Percentiles rank a stretch among this genome's conserved stretches.
phyloP scores from a whole-genome alignment of 768 basidiomycete genomes.

The Tylopilus subfusipes region DNA sequence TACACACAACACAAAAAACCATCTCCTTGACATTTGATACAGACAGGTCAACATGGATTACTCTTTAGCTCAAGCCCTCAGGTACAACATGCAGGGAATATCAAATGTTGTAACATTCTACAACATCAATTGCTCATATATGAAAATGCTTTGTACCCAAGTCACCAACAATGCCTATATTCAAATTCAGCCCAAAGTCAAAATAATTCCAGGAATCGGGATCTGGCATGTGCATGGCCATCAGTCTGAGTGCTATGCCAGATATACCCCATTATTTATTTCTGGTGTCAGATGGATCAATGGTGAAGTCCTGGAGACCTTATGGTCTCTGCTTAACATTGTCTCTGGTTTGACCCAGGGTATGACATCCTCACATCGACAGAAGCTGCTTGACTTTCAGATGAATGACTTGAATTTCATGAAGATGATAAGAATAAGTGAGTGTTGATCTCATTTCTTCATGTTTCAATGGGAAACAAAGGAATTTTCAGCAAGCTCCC shows the following conservation, averaged over 20 bases:
- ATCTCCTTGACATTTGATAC: no score
- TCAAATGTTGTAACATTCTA: background rate
- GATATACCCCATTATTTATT: background rate
- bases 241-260: slow-evolving; percentile 18
- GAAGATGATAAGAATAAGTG: slow-evolving; percentile 2
- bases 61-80: background rate
- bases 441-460: background rate
- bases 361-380: background rate
- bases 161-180: background rate
- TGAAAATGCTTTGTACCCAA: background rate
- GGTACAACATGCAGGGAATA: background rate
- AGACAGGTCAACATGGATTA: slow-evolving; percentile 15
- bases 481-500: no score
- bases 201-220: slow-evolving; percentile 18
- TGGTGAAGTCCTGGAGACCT: slow-evolving; percentile 8
- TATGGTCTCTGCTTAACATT: background rate
- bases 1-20: no score
- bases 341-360: background rate
- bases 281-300: background rate
- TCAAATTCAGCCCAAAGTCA: background rate
- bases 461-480: no score
- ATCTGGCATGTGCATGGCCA: slow-evolving; percentile 29
- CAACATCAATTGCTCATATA: slow-evolving; percentile 9
- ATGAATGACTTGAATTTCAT: slow-evolving; percentile 9
- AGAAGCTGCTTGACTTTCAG: slow-evolving; percentile 4